Percentiles rank a stretch among this genome's conserved stretches.
These are phyloP conservation scores for Nannochloris sp. DNA, from an alignment of 139 green algal species.

Conservation along the genomic window DNA sequence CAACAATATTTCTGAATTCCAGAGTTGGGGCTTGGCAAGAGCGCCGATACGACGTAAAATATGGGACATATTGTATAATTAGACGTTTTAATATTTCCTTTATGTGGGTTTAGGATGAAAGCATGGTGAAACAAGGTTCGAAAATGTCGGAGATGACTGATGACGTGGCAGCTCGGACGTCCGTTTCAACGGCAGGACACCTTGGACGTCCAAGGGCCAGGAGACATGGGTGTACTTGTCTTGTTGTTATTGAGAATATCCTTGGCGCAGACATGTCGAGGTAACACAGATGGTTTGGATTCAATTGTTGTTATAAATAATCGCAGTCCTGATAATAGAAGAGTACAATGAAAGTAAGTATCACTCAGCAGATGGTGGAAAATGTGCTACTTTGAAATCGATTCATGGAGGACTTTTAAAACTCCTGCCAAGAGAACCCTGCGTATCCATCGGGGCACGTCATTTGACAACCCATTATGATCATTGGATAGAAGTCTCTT, in stretches of 20 bases:
- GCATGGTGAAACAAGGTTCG: not conserved
- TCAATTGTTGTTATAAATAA: not conserved
- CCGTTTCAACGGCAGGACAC: not conserved
- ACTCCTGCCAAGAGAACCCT: conserved; percentile 3
- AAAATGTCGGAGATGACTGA: not conserved
- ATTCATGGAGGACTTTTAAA: conserved; percentile 7
- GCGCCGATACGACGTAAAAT: not conserved
- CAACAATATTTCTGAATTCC: too few relatives aligned
- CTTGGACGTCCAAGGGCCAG: not conserved
- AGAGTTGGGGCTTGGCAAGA: not conserved
- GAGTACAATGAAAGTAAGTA: too few relatives aligned
- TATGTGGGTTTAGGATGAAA: not conserved
- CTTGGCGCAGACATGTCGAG: not conserved
- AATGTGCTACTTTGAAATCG: not conserved
- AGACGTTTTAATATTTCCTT: not conserved
- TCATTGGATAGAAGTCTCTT: not conserved
- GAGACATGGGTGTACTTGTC: not conserved
- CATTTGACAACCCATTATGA: too few relatives aligned
- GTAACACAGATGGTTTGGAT: not conserved
- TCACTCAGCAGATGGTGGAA: too few relatives aligned
- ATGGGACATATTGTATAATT: not conserved
- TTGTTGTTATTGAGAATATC: not conserved
- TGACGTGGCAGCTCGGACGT: not conserved
- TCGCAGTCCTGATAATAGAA: not conserved
- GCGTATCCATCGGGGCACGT: not conserved